A percentile compares a stretch with the other conserved stretches of the same genome.
These are phyloP conservation scores for Dactylellina haptotyla DNA, from an alignment of 2,329 filamentous ascomycete species.

Conservation along the genomic window DNA sequence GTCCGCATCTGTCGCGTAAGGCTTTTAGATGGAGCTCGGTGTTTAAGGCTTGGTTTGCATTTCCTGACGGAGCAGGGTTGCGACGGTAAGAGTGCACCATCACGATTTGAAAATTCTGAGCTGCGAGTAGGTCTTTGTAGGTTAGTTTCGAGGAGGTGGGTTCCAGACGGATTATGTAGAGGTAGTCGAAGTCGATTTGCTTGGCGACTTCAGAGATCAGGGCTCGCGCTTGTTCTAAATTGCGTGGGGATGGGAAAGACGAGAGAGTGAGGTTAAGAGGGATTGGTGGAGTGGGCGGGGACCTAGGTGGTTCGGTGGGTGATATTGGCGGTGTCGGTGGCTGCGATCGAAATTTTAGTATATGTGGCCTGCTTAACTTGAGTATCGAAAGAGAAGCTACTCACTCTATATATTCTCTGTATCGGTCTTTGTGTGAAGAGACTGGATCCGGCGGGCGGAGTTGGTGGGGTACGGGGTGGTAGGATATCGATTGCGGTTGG, in stretches of 20 bases:
- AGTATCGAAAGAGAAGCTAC: not conserved
- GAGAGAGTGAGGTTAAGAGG: constrained; percentile 29
- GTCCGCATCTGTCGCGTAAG: constrained; percentile 21
- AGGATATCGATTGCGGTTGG: constrained; percentile 31
- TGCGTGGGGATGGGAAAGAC: constrained; percentile 22
- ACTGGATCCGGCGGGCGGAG: constrained; percentile 15
- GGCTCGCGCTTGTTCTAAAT: constrained; percentile 20
- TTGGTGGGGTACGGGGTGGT: constrained; percentile 21
- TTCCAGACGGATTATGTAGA: constrained; percentile 49
- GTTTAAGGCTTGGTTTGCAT: constrained; percentile 46
- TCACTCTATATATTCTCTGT: constrained; percentile 25
- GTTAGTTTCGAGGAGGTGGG: constrained; percentile 29
- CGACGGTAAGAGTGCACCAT: constrained; percentile 49
- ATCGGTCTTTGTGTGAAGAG: constrained; percentile 11
- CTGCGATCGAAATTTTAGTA: constrained; percentile 5
- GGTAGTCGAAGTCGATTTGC: constrained; percentile 48
- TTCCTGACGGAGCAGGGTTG: constrained; percentile 31
- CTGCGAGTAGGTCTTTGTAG: constrained; percentile 25
- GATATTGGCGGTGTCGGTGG: constrained; percentile 37
- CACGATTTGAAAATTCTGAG: constrained; percentile 33
- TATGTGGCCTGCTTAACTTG: not conserved
- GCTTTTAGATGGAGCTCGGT: constrained; percentile 48
- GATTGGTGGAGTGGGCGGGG: constrained; percentile 3
- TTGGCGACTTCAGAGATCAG: constrained; percentile 39
- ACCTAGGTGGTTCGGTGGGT: constrained; percentile 3